phyloP scores from a whole-genome alignment of 2,329 filamentous ascomycete species.

The Fusarium sp. region DNA sequence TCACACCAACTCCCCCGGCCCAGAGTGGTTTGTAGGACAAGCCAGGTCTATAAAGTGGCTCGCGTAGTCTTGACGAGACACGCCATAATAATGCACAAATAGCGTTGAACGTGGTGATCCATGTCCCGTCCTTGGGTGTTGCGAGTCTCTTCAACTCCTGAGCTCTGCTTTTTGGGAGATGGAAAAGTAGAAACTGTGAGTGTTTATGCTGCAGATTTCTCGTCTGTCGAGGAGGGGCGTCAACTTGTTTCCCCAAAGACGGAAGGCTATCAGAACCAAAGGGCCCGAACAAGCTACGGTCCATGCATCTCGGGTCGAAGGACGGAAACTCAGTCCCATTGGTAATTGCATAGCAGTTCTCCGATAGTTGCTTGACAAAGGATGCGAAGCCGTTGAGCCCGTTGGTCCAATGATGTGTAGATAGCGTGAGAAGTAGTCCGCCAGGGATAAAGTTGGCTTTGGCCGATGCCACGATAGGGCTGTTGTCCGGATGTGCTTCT shows the following conservation, averaged over 20 bases:
- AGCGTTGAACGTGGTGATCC: slow-evolving; percentile 61
- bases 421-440: slow-evolving; percentile 56
- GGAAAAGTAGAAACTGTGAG: slow-evolving; percentile 22
- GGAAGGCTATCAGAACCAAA: slow-evolving; percentile 12
- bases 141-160: slow-evolving; percentile 19
- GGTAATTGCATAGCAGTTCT: slow-evolving; percentile 55
- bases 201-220: slow-evolving; percentile 16
- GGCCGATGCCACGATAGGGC: slow-evolving; percentile 53
- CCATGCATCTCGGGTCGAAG: slow-evolving; percentile 54
- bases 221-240: slow-evolving; percentile 12
- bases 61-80: slow-evolving; percentile 52
- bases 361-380: slow-evolving; percentile 55
- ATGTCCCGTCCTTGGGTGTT: slow-evolving; percentile 34
- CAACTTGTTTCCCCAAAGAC: slow-evolving; percentile 1
- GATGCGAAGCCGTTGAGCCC: slow-evolving; percentile 56
- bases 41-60: slow-evolving; percentile 51
- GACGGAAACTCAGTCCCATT: slow-evolving; percentile 49
- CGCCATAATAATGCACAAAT: slow-evolving; percentile 58
- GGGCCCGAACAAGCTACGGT: slow-evolving; percentile 50
- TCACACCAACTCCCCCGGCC: slow-evolving; percentile 56
- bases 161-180: slow-evolving; percentile 22
- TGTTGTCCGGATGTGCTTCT: slow-evolving; percentile 53
- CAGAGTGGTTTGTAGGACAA: slow-evolving; percentile 49
- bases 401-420: slow-evolving; percentile 57
- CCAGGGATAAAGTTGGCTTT: slow-evolving; percentile 58